Conservation (phyloP, 495 filamentous ascomycete species). For the Penicillium subrubescens region DNA sequence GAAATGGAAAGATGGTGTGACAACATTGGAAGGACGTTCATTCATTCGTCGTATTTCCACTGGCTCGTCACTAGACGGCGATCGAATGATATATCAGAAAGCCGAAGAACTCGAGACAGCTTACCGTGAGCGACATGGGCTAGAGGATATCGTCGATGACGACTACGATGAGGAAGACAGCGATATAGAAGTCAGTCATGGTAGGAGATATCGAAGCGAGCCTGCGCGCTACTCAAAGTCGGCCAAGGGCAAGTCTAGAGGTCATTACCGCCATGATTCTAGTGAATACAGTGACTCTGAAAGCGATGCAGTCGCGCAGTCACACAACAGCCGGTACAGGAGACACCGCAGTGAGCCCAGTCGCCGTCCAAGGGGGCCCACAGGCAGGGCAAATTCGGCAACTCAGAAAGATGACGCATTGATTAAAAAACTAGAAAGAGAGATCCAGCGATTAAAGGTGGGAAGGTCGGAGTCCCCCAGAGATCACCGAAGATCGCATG, state of each 20-base stretch:
- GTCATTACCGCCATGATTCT: not conserved
- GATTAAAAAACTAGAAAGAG: not conserved
- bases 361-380: not conserved
- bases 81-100: slow-evolving; percentile 28
- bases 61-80: slow-evolving; percentile 16
- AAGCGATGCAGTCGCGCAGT: not conserved
- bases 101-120: slow-evolving; percentile 19
- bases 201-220: slow-evolving; percentile 5
- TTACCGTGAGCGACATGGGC: slow-evolving; percentile 7
- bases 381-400: not conserved
- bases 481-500: not conserved
- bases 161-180: slow-evolving; percentile 9
- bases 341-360: not conserved
- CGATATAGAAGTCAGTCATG: slow-evolving; percentile 1
- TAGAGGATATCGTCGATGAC: slow-evolving; percentile 3
- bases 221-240: not conserved
- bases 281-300: not conserved
- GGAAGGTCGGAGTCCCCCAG: not conserved
- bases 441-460: not conserved
- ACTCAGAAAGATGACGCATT: not conserved
- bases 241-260: not conserved
- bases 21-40: slow-evolving; percentile 20
- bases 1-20: slow-evolving; percentile 25
- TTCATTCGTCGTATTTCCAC: slow-evolving; percentile 25
- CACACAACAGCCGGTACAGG: not conserved